Percentiles rank a stretch among this genome's conserved stretches.
phyloP scores from a whole-genome alignment of 2,329 filamentous ascomycete species.

The Fusarium albidum region DNA sequence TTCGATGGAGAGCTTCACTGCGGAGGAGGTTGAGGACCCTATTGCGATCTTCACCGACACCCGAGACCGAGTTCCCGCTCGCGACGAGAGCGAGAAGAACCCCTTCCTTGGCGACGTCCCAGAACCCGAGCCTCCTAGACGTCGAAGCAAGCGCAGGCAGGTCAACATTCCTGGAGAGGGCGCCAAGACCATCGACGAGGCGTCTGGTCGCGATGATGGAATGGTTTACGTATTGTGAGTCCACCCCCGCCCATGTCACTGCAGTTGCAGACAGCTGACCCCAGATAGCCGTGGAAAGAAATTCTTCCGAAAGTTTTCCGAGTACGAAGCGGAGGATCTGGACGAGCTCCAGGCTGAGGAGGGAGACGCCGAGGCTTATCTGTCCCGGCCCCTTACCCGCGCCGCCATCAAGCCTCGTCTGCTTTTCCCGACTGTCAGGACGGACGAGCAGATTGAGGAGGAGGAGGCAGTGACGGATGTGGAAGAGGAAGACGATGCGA shows the following conservation, averaged over 20 bases:
- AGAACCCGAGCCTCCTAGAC: slow-evolving; percentile 51
- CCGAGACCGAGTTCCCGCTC: slow-evolving; percentile 76
- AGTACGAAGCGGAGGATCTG: slow-evolving; percentile 46
- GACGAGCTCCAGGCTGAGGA: slow-evolving; percentile 47
- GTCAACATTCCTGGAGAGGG: slow-evolving; percentile 66
- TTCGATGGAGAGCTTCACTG: slow-evolving; percentile 65
- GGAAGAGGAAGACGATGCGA: slow-evolving; percentile 53
- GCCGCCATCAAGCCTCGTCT: slow-evolving; percentile 77
- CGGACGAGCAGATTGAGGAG: slow-evolving; percentile 57
- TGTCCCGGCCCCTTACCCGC: slow-evolving; percentile 63
- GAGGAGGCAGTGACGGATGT: slow-evolving; percentile 69
- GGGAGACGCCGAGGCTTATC: slow-evolving; percentile 46
- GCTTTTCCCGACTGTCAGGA: slow-evolving; percentile 68
- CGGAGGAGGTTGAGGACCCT: slow-evolving; percentile 62
- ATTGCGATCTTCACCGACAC: slow-evolving; percentile 82
- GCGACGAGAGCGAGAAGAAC: slow-evolving; percentile 73
- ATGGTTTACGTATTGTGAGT: slow-evolving; percentile 82
- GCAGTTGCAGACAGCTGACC: slow-evolving; percentile 26
- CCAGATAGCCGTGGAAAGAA: slow-evolving; percentile 76
- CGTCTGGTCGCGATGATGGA: slow-evolving; percentile 72
- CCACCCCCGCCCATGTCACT: background rate
- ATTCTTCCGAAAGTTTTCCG: slow-evolving; percentile 74
- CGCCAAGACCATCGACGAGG: slow-evolving; percentile 67
- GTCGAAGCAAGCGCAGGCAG: slow-evolving; percentile 63
- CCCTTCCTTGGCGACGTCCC: slow-evolving; percentile 70